phyloP scores from a whole-genome alignment of 2,329 filamentous ascomycete genomes.

The Dendrostoma leiphaemia region DNA sequence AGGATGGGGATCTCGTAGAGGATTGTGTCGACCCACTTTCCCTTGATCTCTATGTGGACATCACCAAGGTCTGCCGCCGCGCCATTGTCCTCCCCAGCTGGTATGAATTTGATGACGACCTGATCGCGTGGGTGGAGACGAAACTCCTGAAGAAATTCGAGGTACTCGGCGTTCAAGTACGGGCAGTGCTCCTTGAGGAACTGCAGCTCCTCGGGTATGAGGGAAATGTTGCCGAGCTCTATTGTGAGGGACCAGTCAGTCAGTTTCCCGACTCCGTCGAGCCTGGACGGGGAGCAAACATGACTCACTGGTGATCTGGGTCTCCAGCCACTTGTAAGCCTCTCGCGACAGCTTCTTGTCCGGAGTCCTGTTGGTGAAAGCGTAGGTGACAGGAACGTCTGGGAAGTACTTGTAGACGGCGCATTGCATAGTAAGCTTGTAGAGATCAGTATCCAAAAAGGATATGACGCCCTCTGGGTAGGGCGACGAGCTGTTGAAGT shows the following conservation, averaged over 20 bases:
- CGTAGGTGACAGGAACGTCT: constrained; percentile 78
- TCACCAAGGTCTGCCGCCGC: constrained; percentile 69
- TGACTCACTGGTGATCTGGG: constrained; percentile 75
- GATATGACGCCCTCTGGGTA: constrained; percentile 77
- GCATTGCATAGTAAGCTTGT: constrained; percentile 99
- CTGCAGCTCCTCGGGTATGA: constrained; percentile 74
- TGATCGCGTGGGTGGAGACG: constrained; percentile 79
- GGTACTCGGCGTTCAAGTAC: constrained; percentile 76
- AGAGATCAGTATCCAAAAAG: constrained; percentile 80
- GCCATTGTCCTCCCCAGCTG: constrained; percentile 54
- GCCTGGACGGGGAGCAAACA: not conserved
- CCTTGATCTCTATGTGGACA: constrained; percentile 72
- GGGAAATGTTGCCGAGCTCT: constrained; percentile 80
- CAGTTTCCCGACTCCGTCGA: too few relatives aligned
- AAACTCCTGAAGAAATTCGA: constrained; percentile 80
- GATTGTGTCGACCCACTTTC: constrained; percentile 91
- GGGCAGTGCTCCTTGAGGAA: constrained; percentile 78
- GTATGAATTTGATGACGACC: constrained; percentile 66
- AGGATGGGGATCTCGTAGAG: constrained; percentile 96
- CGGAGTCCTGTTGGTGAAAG: constrained; percentile 92
- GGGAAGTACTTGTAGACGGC: constrained; percentile 91
- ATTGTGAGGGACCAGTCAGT: not conserved
- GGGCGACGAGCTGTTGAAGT: constrained; percentile 64
- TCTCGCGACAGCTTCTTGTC: constrained; percentile 84
- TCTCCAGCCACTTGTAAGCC: constrained; percentile 81